These are phyloP conservation scores for Chamaecyparis obtusa DNA, from an alignment of 75 land plant genomes.

Conservation along the genomic window DNA sequence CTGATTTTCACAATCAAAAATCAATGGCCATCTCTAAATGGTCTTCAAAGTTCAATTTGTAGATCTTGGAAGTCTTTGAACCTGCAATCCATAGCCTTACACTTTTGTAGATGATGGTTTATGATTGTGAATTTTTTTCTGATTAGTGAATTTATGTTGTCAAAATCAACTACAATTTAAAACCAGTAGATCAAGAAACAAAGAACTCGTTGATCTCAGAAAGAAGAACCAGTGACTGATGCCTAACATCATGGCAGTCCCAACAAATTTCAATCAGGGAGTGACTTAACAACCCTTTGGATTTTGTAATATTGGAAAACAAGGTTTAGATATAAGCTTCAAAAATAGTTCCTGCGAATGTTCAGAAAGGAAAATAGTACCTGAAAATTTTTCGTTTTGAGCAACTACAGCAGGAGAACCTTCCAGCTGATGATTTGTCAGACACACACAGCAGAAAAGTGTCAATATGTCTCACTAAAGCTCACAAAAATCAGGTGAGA, in stretches of 20 bases:
- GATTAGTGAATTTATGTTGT: background rate
- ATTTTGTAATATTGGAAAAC: background rate
- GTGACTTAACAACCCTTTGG: background rate
- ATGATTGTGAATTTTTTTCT: background rate
- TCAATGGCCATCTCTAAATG: background rate
- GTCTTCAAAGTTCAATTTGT: background rate
- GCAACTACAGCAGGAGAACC: conserved; percentile 90
- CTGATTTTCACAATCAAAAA: background rate
- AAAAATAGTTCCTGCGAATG: background rate
- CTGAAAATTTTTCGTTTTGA: conserved; percentile 95
- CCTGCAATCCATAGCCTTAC: background rate
- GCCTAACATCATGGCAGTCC: background rate
- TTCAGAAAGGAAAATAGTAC: conserved; percentile 25
- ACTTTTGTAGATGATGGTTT: background rate
- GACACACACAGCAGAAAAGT: background rate
- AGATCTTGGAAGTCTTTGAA: background rate
- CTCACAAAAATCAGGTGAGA: conserved; percentile 4
- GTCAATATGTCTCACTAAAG: conserved; percentile 6
- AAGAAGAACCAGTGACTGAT: background rate
- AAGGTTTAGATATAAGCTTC: background rate
- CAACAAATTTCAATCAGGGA: background rate
- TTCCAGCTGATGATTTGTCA: conserved; percentile 53
- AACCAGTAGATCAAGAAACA: background rate
- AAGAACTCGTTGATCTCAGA: background rate
- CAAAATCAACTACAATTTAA: background rate